Base-by-base conservation (phyloP, 805 yeast species). In the Metschnikowia anglica region DNA sequence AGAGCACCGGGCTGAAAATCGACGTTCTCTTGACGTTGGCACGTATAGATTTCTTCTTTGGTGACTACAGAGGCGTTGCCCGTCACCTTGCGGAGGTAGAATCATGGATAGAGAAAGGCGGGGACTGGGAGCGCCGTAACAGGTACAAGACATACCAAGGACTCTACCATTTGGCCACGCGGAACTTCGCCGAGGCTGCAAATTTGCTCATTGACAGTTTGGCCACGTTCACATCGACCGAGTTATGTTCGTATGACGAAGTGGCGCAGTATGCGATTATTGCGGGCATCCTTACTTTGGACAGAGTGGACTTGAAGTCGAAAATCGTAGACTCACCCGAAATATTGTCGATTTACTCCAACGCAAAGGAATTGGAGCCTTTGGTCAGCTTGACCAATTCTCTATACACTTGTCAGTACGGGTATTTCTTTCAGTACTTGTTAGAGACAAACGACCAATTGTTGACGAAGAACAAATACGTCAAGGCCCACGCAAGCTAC, bases 81-180 rank as follows among this genome's bases (percentile, higher is more conserved):
- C 80, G 80, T 54, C 83, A 83, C 58, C 75, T 93, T 51, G 91
- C 84, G 42, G 81, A 81, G 53, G 81, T 84, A 15, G 81, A 85
- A 58, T 59, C 70, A 18, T 75, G 88, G 61, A 88, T 93, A 57
- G 98, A 91, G 57, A 86, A 88, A 58, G 99, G 98, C 43, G 99
- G 99, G 49, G 99, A 93, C 64, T 93, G 99, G 99, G 99, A 93
- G 68, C 86, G 99, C 66, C 82, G 96, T 59, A 93, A 93, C 69
- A 73, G 97, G 54, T 88, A 79, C 73, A 93, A 93, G 71, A 87
- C 97, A 5, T 93, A 93, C 66, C 68, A 78, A 45, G 99, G 99
- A 17, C 74, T 93, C 37, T 87, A 88, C 61, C 70, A 79, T 27
- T 69, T 93, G 77, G 84, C 96, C 6, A 82, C 90, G 21, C 81